Conservation (phyloP, 140 eudicot species). For the Bidens hawaiensis region DNA sequence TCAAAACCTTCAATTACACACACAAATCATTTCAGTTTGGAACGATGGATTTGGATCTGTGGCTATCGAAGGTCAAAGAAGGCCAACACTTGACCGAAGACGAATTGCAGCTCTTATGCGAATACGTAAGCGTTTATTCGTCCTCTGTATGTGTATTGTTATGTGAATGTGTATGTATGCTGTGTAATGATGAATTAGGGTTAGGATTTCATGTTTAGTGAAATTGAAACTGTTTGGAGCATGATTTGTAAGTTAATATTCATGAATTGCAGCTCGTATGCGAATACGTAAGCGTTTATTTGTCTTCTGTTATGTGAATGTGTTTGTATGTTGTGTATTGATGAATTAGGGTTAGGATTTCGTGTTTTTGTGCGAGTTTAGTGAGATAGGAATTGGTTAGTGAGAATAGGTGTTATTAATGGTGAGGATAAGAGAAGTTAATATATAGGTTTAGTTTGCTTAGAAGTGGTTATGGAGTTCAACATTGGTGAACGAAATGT, state of each 20-base stretch:
- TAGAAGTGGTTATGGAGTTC: too few species aligned
- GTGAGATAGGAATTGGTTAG: too few species aligned
- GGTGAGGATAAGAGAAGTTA: too few species aligned
- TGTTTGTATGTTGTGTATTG: not conserved
- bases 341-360: constrained; percentile 15
- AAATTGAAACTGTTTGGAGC: too few species aligned
- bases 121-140: constrained; percentile 48
- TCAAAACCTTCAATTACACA: not conserved
- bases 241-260: too few species aligned
- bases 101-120: constrained; percentile 96
- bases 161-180: not conserved
- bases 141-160: too few species aligned
- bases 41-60: constrained; percentile 99
- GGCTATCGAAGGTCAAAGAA: constrained; percentile 90
- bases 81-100: constrained; percentile 97
- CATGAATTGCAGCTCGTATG: too few species aligned
- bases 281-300: constrained; percentile 60
- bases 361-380: too few species aligned
- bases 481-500: too few species aligned
- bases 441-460: too few species aligned
- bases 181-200: constrained; percentile 10
- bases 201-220: constrained; percentile 9
- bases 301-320: not conserved
- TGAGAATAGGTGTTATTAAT: too few species aligned
- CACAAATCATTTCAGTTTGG: constrained; percentile 11